phyloP scores from a whole-genome alignment of 2,329 filamentous ascomycete genomes.

The Dothistroma septosporum region DNA sequence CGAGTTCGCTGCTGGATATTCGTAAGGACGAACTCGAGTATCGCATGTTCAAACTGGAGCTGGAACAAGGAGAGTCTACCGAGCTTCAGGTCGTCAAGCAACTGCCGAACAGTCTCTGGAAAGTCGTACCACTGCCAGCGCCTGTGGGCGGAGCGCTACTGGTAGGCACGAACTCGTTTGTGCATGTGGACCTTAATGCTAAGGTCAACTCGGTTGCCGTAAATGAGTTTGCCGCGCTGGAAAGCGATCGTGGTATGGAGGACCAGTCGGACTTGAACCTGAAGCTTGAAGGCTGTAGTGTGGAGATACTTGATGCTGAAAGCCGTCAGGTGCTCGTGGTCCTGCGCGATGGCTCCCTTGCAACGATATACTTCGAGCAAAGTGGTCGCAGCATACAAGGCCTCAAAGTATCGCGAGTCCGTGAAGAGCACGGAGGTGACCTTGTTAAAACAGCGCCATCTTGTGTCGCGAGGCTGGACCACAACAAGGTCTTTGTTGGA shows the following conservation, averaged over 20 bases:
- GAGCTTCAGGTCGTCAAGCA: conserved; percentile 81
- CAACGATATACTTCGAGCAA: conserved; percentile 74
- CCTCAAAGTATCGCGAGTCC: conserved; percentile 65
- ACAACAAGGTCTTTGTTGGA: conserved; percentile 73
- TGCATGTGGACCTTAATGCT: conserved; percentile 93
- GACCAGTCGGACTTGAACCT: conserved; percentile 81
- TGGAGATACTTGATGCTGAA: conserved; percentile 72
- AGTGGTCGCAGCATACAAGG: conserved; percentile 90
- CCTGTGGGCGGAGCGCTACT: conserved; percentile 87
- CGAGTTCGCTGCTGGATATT: conserved; percentile 67
- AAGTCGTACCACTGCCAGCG: conserved; percentile 74
- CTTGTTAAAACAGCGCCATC: conserved; percentile 61
- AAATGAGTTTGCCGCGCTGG: conserved; percentile 80
- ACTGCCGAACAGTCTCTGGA: conserved; percentile 81
- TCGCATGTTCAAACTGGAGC: conserved; percentile 89
- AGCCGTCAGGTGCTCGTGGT: conserved; percentile 81
- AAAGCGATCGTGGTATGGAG: conserved; percentile 75
- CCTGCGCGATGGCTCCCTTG: conserved; percentile 68
- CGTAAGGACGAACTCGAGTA: conserved; percentile 83
- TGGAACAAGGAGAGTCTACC: conserved; percentile 89
- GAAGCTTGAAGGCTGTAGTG: conserved; percentile 72
- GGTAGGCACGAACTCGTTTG: conserved; percentile 81
- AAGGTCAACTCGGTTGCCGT: conserved; percentile 90
- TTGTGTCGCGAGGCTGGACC: conserved; percentile 65
- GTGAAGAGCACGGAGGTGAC: conserved; percentile 58